Percentiles rank a stretch among this genome's conserved stretches.
phyloP scores from a whole-genome alignment of 768 basidiomycete genomes.

The Leccinum uliginosum region DNA sequence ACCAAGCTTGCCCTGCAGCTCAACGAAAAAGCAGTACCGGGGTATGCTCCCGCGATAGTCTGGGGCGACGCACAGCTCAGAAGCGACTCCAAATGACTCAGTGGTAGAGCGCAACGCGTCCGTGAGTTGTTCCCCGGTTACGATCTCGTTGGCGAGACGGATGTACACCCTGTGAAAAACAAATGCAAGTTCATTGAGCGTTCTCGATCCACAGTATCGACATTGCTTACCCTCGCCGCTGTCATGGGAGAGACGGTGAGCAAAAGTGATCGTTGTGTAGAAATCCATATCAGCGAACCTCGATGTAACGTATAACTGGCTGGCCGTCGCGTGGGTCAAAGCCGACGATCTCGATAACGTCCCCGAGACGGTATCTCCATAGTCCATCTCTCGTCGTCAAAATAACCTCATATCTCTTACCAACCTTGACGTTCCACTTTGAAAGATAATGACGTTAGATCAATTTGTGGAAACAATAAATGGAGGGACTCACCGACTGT shows the following conservation, averaged over 20 bases:
- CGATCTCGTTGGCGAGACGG: conserved; percentile 21
- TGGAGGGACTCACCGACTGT: conserved; percentile 12
- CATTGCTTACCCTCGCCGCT: conserved; percentile 22
- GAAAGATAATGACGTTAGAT: too few relatives aligned
- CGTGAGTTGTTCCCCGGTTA: conserved; percentile 19
- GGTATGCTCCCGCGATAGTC: conserved; percentile 16
- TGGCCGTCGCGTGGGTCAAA: conserved; percentile 23
- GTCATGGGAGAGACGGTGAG: neutral
- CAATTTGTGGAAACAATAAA: too few relatives aligned
- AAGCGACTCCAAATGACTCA: conserved; percentile 16
- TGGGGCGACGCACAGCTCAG: conserved; percentile 17
- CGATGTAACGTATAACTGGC: conserved; percentile 22
- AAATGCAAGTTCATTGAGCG: neutral
- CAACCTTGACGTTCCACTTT: conserved; percentile 20
- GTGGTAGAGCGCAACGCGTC: conserved; percentile 13
- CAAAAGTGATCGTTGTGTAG: neutral
- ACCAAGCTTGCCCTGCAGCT: conserved; percentile 10
- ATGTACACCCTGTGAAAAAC: conserved; percentile 8
- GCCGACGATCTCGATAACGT: conserved; percentile 19
- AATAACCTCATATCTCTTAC: conserved; percentile 17
- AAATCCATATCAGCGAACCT: conserved; percentile 8
- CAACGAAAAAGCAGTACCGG: conserved; percentile 21
- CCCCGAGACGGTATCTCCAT: conserved; percentile 21
- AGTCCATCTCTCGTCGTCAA: conserved; percentile 25
- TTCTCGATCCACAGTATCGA: neutral